Base-by-base conservation (phyloP, 2,329 filamentous ascomycete genomes). In the Lecanicillium sp. region DNA sequence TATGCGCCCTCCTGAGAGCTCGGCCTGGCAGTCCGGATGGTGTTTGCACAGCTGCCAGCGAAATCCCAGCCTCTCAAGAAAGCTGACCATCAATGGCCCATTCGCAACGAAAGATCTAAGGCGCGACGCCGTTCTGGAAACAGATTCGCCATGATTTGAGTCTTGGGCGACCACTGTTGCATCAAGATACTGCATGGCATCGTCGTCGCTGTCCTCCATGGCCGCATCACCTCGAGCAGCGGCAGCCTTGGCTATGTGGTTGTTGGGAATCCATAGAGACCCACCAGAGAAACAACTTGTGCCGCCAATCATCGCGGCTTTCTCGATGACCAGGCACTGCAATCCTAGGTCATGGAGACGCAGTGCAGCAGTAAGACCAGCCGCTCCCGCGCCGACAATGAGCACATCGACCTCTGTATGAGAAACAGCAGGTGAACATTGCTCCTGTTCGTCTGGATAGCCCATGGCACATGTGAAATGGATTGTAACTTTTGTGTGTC, bases 221-320 rank as follows among this genome's bases (percentile, higher is more conserved):
- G 52, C 55, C 3, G 53, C 37, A 27, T 52, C 51, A 37, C 51
- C 44, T 21, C 33, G 29, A 26, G 52, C 49, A 8, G 27, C 27
- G 8, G 33, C 33, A 11, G 33, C 33, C 17, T 12, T 37, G 8
- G 12, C 17, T 37, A 61, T 26, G 37, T 59, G 55, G 27, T 59
- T 62, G 44, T 59, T 58, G 2, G 66, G 65, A 10, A 68, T 58
- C 65, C 65, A 68, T 21, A 62, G 49, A 2, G 56, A 59, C 15
- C 61, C 60, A 15, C 64, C 65, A 2, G 65, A 67, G 37, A 59
- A 64, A n/a, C 57, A 56, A 9, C 64, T 57, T 1, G 65, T 60
- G 15, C 66, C 66, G 10, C 65, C 66, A 27, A 66, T 50, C 20
- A 55, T 58, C 26, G 52, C 36, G 7, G 52, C 52, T 50, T 67